Evolutionary conservation across 2,329 filamentous ascomycete species (phyloP), one percentile per base, ranked within the genome.

Genomic region (Fusarium sp.): DNA sequence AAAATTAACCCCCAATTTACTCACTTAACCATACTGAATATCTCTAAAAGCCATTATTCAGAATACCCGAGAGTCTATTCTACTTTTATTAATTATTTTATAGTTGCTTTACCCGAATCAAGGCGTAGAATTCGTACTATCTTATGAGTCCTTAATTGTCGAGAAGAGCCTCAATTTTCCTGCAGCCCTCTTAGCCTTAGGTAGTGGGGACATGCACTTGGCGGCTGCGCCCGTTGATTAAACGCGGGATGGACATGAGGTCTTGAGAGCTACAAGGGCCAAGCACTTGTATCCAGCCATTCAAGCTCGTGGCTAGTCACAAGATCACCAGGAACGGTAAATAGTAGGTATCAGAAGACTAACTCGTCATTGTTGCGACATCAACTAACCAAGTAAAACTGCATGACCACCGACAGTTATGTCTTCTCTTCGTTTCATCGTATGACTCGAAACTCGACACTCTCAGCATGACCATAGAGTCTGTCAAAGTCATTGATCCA

Each of bases 401-500:
- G 15, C 15, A 52, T 41, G 35, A 18, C n/a, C 44, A 52, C 11
- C 21, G 15, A 29, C 35, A 5, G 23, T 21, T 43, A 8, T 49
- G 23, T 37, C 24, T 33, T 23, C 15, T n/a, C 20, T 20, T 23
- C 18, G 24, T 23, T 31, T 57, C 37, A 56, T 47, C 42, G 37
- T 42, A 65, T 28, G 49, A 66, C 41, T 23, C 46, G 65, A 46
- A 68, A 54, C 43, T 68, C 28, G 12, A 63, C 52, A 20, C 44
- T 28, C 39, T 50, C 24, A 16, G 41, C 26, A 29, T 63, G 24
- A 16, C 57, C 44, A 28, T 63, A 66, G 3, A 69, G 48, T 24
- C 49, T 23, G n/a, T 37, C 39, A 24, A 59, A 43, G 26, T 70
- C 50, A 11, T 64, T 20, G 21, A 82, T 68, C 82, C 82, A 85